Evolutionary conservation across 805 yeast genomes (phyloP).

Genomic region (Clavispora vitiphila): DNA sequence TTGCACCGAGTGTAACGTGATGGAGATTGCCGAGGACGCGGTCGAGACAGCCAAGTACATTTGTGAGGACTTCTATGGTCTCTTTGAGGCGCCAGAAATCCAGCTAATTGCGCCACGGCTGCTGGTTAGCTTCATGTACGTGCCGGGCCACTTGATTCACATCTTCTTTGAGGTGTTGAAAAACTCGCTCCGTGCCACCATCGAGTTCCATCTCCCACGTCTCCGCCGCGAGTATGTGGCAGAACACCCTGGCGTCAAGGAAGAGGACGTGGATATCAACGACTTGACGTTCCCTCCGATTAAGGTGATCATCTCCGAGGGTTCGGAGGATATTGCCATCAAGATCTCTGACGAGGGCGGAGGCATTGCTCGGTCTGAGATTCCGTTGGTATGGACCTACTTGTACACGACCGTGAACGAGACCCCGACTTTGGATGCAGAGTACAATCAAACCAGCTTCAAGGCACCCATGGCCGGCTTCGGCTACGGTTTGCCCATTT

Average conservation of each 20-base stretch:
- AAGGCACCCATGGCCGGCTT: slow-evolving; percentile 93
- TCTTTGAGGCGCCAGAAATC: slow-evolving; percentile 81
- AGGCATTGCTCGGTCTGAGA: slow-evolving; percentile 80
- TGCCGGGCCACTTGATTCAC: slow-evolving; percentile 88
- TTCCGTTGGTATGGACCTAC: slow-evolving; percentile 87
- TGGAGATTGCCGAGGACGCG: slow-evolving; percentile 81
- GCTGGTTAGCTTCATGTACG: slow-evolving; percentile 75
- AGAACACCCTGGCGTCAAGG: slow-evolving; percentile 37
- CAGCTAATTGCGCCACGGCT: slow-evolving; percentile 72
- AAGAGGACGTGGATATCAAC: slow-evolving; percentile 42
- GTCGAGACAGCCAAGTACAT: slow-evolving; percentile 86
- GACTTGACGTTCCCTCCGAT: slow-evolving; percentile 78
- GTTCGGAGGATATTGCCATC: slow-evolving; percentile 85
- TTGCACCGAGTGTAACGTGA: slow-evolving; percentile 77
- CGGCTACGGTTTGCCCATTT: slow-evolving; percentile 87
- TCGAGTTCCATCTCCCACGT: slow-evolving; percentile 66
- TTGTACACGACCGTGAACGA: slow-evolving; percentile 82
- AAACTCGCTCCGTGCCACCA: slow-evolving; percentile 84
- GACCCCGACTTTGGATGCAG: slow-evolving; percentile 61
- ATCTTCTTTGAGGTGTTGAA: slow-evolving; percentile 87
- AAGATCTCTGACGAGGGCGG: slow-evolving; percentile 93
- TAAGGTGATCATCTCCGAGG: slow-evolving; percentile 82
- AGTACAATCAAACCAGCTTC: slow-evolving; percentile 55
- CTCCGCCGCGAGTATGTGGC: slow-evolving; percentile 33
- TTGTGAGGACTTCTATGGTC: slow-evolving; percentile 86